These are phyloP conservation scores for Oryza rufipogon DNA, from an alignment of 176 grass and related monocot species.

Conservation along the genomic window DNA sequence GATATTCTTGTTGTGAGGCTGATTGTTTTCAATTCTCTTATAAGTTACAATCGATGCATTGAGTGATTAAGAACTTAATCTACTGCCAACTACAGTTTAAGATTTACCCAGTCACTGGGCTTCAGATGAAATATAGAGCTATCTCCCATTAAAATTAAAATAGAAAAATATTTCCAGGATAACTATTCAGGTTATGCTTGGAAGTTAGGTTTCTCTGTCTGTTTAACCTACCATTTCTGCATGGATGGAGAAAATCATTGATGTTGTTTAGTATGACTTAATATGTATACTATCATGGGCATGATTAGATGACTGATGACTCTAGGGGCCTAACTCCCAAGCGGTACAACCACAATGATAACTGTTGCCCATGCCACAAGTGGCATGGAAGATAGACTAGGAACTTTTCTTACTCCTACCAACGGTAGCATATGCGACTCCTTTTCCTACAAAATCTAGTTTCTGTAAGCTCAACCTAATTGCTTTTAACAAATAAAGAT, in stretches of 20 bases:
- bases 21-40: background rate
- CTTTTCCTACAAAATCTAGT: background rate
- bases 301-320: background rate
- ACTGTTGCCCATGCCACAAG: background rate
- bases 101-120: background rate
- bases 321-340: background rate
- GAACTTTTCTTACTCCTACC: background rate
- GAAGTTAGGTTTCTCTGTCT: constrained; percentile 1
- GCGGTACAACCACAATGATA: background rate
- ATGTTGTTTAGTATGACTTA: constrained; percentile 13
- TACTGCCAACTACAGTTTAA: background rate
- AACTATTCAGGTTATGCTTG: background rate
- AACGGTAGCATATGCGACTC: background rate
- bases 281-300: background rate
- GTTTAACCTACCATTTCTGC: background rate
- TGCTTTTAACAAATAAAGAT: background rate
- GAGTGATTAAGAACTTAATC: constrained; percentile 15
- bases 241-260: background rate
- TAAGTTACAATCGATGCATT: constrained; percentile 11
- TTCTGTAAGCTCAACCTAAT: background rate
- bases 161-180: background rate
- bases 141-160: background rate
- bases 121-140: constrained; percentile 13
- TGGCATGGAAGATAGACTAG: background rate
- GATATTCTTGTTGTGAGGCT: background rate